phyloP scores from a whole-genome alignment of 352 stramenopile genomes.

The Phytophthora pisi region DNA sequence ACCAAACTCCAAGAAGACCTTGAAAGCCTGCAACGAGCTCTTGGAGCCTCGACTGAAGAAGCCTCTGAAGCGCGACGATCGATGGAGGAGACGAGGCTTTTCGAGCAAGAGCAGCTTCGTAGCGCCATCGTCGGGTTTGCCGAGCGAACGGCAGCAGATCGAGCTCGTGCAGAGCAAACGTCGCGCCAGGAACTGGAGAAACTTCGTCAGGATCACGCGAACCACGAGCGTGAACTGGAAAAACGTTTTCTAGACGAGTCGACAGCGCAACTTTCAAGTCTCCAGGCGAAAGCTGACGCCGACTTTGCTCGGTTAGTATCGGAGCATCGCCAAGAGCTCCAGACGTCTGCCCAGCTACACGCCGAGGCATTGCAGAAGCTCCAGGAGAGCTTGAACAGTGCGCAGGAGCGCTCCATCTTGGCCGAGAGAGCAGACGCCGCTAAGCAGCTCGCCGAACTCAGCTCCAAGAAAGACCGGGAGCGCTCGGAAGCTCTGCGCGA shows the following conservation, averaged over 20 bases:
- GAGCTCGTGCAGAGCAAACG: constrained; percentile 5
- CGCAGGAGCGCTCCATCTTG: constrained; percentile 41
- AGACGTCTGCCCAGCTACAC: constrained; percentile 29
- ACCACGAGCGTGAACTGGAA: constrained; percentile 20
- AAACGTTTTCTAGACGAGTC: constrained; percentile 29
- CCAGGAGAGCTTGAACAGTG: constrained; percentile 25
- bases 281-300: constrained; percentile 28
- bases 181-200: constrained; percentile 20
- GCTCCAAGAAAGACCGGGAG: constrained; percentile 49
- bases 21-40: constrained; percentile 9
- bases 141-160: constrained; percentile 10
- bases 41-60: constrained; percentile 18
- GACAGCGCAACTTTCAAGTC: constrained; percentile 9
- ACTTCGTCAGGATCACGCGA: constrained; percentile 3
- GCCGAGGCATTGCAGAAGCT: constrained; percentile 31
- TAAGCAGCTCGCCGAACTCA: constrained; percentile 37
- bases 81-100: constrained; percentile 29
- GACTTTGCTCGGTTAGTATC: constrained; percentile 26
- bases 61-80: constrained; percentile 18
- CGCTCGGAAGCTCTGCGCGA: constrained; percentile 33
- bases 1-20: constrained; percentile 29
- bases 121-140: constrained; percentile 28
- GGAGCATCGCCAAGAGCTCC: constrained; percentile 30
- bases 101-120: constrained; percentile 39
- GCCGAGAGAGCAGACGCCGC: constrained; percentile 39